Evolutionary conservation across 75 land plant species (phyloP).

Genomic region (Adiantum capillusveneris): DNA sequence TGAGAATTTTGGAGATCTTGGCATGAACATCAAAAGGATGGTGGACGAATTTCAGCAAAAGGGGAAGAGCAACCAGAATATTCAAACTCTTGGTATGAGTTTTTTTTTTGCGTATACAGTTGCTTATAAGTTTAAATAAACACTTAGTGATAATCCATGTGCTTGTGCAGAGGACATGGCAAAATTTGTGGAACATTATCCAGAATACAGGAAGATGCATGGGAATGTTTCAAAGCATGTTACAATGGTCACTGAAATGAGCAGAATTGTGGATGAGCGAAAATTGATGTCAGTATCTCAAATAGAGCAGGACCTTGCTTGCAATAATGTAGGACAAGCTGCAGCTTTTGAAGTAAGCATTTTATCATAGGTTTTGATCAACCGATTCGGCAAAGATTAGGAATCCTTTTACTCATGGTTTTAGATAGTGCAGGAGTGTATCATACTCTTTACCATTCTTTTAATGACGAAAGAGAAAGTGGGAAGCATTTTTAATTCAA

Average conservation of each 20-base stretch:
- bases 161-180: conserved; percentile 89
- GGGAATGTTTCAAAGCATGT: conserved; percentile 99
- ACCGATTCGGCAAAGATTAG: no score
- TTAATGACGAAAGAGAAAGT: no score
- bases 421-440: no score
- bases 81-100: conserved; percentile 83
- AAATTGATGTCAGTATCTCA: conserved; percentile 93
- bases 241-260: conserved; percentile 96
- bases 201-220: conserved; percentile 91
- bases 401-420: no score
- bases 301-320: conserved; percentile 97
- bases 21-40: conserved; percentile 91
- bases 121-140: not conserved
- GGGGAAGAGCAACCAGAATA: conserved; percentile 92
- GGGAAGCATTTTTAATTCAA: no score
- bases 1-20: conserved; percentile 98
- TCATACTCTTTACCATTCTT: no score
- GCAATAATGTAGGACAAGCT: conserved; percentile 77
- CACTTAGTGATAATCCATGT: not conserved
- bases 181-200: conserved; percentile 97
- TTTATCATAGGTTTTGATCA: no score
- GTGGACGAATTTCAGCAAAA: conserved; percentile 95
- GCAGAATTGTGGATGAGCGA: conserved; percentile 84
- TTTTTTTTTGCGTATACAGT: no score
- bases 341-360: conserved; percentile 90